Evolutionary conservation across 257 asterid genomes (phyloP), one percentile per base, ranked within the genome.

Genomic region (Solanum piurae): DNA sequence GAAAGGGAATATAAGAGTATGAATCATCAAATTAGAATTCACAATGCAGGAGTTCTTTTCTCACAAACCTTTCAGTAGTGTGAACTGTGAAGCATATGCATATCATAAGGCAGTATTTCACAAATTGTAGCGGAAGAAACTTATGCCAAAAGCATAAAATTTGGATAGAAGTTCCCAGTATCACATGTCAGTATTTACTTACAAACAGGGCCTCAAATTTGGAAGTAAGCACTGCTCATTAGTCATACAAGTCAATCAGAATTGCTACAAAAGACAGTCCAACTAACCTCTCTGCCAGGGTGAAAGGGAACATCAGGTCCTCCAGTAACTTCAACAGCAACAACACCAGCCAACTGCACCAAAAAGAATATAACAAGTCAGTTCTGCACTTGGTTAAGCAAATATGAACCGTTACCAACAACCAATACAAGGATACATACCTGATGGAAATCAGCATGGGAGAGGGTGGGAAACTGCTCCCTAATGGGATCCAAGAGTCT

Each of bases 291-390:
- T 85, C 99, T 93, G 88, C 98, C 99, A 3, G 98, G 98, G 88
- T 94, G 95, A 88, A 96, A 95, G 55, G 98, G 98, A 88, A 96
- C 87, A 36, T 96, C 99, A 46, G 99, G 99, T 84, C 99, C 99
- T 31, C 99, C 99, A 18, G 99, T 95, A 74, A 96, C 88, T 89
- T 97, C 98, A 72, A 97, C 99, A 46, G 98, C 99, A 85, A 96
- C 99, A 83, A 94, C 95, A 77, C 98, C 99, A 89, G 96, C 99
- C 88, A 96, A 89, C 99, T 96, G 7, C 88, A 76, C 55, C 23
- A 33, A 44, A 23, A 36, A 37, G 7, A 9, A 21, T n/a, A 21
- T 31, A 34, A 11, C 62, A 77, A 29, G 79, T 64, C 20, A 64
- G 18, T 38, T 40, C 12, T n/a, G 49, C 75, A 66, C 36, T 64